phyloP scores from a whole-genome alignment of 2,329 filamentous ascomycete species.

The Hymenotorrendiella dingleyae region DNA sequence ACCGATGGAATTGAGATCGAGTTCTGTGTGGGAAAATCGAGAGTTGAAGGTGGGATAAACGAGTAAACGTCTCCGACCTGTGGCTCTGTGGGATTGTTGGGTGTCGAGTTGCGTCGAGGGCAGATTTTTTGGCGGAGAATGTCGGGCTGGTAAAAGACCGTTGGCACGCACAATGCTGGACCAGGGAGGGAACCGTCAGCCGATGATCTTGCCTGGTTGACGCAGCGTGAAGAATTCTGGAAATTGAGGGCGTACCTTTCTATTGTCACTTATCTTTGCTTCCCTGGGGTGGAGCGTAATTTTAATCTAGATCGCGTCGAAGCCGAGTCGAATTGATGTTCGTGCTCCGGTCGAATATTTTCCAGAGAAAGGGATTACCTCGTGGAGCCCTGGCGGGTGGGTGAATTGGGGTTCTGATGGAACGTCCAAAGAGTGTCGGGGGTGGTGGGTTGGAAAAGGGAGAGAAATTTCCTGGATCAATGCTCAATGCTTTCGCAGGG shows the following conservation, averaged over 20 bases:
- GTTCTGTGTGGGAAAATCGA: conserved; percentile 4
- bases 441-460: neutral
- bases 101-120: conserved; percentile 1
- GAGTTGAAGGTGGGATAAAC: conserved; percentile 29
- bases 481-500: neutral
- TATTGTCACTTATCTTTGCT: conserved; percentile 11
- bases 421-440: neutral
- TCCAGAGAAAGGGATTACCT: neutral
- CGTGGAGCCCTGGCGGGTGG: neutral
- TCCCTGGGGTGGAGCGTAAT: conserved; percentile 19
- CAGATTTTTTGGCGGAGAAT: conserved; percentile 23
- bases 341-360: neutral
- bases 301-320: conserved; percentile 17
- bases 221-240: conserved; percentile 2
- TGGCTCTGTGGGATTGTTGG: conserved; percentile 12
- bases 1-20: neutral
- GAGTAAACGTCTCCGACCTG: conserved; percentile 34
- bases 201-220: conserved; percentile 5
- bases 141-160: conserved; percentile 24
- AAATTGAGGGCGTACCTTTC: conserved; percentile 8
- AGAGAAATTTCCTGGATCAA: neutral
- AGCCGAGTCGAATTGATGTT: conserved; percentile 8
- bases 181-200: conserved; percentile 28
- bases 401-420: neutral
- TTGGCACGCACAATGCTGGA: conserved; percentile 30